Evolutionary conservation across 225 moss, liverwort and hornwort species (phyloP).

Genomic region (Sphagnum tenellum): DNA sequence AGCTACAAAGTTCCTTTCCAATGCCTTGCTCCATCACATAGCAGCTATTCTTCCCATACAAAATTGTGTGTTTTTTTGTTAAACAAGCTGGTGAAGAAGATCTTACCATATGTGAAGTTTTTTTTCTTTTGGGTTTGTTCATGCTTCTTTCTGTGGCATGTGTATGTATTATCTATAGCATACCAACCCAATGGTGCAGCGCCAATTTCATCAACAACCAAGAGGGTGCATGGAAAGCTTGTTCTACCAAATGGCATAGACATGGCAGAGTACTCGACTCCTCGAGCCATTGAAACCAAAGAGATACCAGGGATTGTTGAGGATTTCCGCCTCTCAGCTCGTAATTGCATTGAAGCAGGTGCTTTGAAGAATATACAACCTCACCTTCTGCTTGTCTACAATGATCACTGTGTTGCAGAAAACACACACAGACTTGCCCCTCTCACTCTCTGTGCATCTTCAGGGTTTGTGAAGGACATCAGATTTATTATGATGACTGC

Average conservation of each 20-base stretch:
- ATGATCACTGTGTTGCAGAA: not conserved
- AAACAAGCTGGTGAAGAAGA: no score
- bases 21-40: no score
- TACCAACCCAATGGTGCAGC: conserved; percentile 10
- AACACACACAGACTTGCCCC: not conserved
- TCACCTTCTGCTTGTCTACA: not conserved
- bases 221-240: not conserved
- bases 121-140: not conserved
- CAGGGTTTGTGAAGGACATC: no score
- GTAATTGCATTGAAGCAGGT: not conserved
- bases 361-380: not conserved
- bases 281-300: conserved; percentile 3
- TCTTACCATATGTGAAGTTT: no score
- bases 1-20: no score
- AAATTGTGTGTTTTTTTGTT: no score
- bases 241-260: not conserved
- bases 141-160: not conserved
- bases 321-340: not conserved
- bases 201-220: conserved; percentile 11
- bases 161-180: not conserved
- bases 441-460: not conserved
- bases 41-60: no score
- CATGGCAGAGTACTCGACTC: not conserved
- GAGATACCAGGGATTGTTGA: conserved; percentile 9
- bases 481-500: no score